A percentile compares a stretch with the other conserved stretches of the same genome.
These are phyloP conservation scores for Seiridium cupressi DNA, from an alignment of 2,329 filamentous ascomycete genomes.

Conservation along the genomic window DNA sequence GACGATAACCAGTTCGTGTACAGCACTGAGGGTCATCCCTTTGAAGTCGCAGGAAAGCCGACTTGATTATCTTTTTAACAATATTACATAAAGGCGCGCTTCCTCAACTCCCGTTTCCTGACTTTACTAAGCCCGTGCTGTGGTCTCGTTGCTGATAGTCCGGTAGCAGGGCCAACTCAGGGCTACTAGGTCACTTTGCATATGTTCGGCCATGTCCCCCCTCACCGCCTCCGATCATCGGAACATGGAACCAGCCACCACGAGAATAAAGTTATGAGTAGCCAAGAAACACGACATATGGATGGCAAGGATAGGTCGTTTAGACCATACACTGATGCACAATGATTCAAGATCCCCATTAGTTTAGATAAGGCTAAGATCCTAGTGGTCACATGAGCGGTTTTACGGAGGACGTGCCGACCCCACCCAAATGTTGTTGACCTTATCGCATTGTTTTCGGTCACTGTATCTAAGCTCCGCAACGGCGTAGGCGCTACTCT, in stretches of 20 bases:
- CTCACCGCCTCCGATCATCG: background rate
- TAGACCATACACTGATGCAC: background rate
- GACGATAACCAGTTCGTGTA: slow-evolving; percentile 49
- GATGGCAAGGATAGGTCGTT: background rate
- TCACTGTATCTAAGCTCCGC: background rate
- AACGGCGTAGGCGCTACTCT: background rate
- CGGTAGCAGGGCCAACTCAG: too few species aligned
- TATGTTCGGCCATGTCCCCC: background rate
- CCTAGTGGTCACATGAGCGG: background rate
- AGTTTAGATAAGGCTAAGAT: background rate
- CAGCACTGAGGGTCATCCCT: slow-evolving; percentile 41
- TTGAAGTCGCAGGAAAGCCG: slow-evolving; percentile 24
- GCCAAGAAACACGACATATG: background rate
- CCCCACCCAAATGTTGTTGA: background rate
- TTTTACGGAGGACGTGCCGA: background rate
- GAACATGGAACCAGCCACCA: background rate
- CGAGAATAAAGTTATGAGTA: background rate
- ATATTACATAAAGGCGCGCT: too few species aligned
- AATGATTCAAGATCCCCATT: background rate
- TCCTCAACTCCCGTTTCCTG: too few species aligned
- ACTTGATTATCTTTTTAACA: slow-evolving; percentile 3
- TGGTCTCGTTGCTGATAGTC: too few species aligned
- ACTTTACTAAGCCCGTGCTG: too few species aligned
- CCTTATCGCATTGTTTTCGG: background rate
- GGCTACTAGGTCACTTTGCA: too few species aligned